Base-by-base conservation (phyloP, 2,329 filamentous ascomycete species). In the Pseudohalonectria lignicola region DNA sequence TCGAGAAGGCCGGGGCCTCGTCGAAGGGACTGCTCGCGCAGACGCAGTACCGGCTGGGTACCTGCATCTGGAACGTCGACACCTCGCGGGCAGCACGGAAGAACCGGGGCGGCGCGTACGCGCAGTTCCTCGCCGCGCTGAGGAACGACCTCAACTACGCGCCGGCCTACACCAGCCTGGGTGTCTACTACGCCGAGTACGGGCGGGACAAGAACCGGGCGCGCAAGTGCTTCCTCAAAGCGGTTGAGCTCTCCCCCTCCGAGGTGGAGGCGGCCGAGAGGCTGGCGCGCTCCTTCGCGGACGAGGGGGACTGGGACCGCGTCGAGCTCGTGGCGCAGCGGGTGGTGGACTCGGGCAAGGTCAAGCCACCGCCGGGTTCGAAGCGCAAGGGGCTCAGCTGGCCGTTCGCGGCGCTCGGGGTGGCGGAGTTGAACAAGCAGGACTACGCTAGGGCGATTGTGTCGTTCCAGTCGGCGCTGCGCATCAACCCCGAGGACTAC, bases 321-420 rank as follows among this genome's bases (percentile, higher is more conserved):
- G 93, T 98, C 7, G 92, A 96, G 61, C 76, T 93, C 16, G 80
- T 98, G 23, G 83, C 92, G 2, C 84, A 88, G 54, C 77, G 93
- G 36, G 84, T 95, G 1, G 80, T 96, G 3, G 86, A 95, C 45
- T 95, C 90, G n/a, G 92, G 92, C 39, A 92, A 87, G 57, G 86
- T 90, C 30, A 83, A 82, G 47, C 86, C 87, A 18, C 79, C 88
- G 2, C 90, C 92, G 9, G 92, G 93, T 1, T 95, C 90, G 1
- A 94, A 93, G 67, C 81, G 84, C 49, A 90, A 86, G 59, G 86
- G 87, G 1, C 79, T 93, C 45, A 95, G 88, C 60, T 98, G 92
- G 92, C 92, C 92, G 2, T 94, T 87, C 55, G 86, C 90, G 3
- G 90, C 92, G 0, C 68, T 98, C 2, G 92, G 93, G 19, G 86